A percentile compares a stretch with the other conserved stretches of the same genome.
phyloP scores from a whole-genome alignment of 2,329 filamentous ascomycete genomes.

The Xylariaceae sp. region DNA sequence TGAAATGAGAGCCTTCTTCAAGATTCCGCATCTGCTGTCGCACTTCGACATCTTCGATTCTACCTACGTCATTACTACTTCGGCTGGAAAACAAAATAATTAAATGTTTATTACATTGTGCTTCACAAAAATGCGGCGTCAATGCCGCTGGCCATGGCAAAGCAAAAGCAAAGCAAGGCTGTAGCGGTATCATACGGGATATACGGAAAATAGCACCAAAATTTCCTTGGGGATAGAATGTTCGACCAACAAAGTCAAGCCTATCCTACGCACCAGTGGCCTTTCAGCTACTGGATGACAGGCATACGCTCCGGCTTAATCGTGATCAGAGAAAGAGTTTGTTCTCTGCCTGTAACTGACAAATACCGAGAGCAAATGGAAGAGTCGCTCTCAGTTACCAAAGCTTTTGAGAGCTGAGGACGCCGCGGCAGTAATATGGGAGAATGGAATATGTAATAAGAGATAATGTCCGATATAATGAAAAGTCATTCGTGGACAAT shows the following conservation, averaged over 20 bases:
- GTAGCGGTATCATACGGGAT: no score
- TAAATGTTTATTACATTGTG: background rate
- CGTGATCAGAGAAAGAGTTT: constrained; percentile 61
- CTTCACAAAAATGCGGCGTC: background rate
- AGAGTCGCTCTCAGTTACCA: constrained; percentile 58
- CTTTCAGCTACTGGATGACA: constrained; percentile 77
- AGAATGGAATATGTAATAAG: background rate
- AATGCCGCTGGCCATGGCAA: background rate
- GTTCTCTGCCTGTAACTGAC: constrained; percentile 72
- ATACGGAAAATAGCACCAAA: background rate
- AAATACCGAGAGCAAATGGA: constrained; percentile 74
- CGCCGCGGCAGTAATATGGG: constrained; percentile 46
- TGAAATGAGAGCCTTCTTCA: constrained; percentile 59
- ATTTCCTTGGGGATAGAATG: constrained; percentile 40
- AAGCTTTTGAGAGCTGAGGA: constrained; percentile 42
- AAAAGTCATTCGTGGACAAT: background rate
- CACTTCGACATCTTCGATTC: background rate
- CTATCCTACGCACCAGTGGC: constrained; percentile 75
- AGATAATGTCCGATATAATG: background rate
- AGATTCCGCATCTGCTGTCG: background rate
- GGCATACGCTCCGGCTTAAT: constrained; percentile 98
- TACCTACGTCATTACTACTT: background rate
- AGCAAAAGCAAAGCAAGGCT: no score
- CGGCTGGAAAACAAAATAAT: background rate
- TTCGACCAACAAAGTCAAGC: constrained; percentile 95